A percentile compares a stretch with the other conserved stretches of the same genome.
Evolutionary conservation across 305 asterid species (phyloP).

Genomic region (Rubia tinctorum): DNA sequence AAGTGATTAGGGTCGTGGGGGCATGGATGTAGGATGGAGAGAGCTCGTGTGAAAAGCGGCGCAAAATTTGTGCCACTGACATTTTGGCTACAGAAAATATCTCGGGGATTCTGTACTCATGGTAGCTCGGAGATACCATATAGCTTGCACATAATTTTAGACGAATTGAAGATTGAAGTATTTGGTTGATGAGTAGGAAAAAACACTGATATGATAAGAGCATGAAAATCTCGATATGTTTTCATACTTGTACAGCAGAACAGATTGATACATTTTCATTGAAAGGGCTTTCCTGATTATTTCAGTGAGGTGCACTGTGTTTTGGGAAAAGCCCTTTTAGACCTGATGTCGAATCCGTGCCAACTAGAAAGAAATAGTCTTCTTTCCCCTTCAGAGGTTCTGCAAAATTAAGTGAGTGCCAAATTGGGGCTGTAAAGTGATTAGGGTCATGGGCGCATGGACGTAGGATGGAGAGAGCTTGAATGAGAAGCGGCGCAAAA

Average conservation of each 20-base stretch:
- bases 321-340: not conserved
- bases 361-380: not conserved
- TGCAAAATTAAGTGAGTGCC: conserved; percentile 20
- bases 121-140: too few relatives aligned
- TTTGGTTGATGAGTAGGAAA: not conserved
- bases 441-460: conserved; percentile 18
- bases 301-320: not conserved
- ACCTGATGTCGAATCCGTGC: too few relatives aligned
- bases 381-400: not conserved
- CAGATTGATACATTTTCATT: not conserved
- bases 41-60: conserved; percentile 7
- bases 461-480: conserved; percentile 19
- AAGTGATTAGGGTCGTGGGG: too few relatives aligned
- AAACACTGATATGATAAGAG: not conserved
- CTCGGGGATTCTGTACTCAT: not conserved
- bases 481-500: conserved; percentile 16
- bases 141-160: not conserved
- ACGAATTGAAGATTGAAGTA: not conserved
- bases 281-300: not conserved
- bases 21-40: conserved; percentile 14
- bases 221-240: not conserved
- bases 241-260: not conserved
- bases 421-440: conserved; percentile 23
- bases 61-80: conserved; percentile 4
- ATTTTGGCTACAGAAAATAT: too few relatives aligned